Evolutionary conservation across 352 stramenopile species (phyloP).

Genomic region (Globisporangium ultimum): DNA sequence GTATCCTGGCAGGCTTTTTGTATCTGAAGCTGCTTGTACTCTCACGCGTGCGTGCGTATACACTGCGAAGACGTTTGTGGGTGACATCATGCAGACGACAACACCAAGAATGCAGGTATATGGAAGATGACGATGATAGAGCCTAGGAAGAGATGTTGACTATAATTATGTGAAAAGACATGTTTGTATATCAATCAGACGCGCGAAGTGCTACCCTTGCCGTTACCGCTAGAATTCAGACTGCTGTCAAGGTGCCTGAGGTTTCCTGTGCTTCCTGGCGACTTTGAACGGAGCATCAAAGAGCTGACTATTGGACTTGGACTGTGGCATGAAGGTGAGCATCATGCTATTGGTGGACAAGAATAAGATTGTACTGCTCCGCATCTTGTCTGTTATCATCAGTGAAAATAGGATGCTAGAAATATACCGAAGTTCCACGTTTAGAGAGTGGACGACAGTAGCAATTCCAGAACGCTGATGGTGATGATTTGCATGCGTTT

Average conservation of each 20-base stretch:
- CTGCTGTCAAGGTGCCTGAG: not conserved
- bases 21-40: not conserved
- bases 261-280: not conserved
- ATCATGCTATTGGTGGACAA: too few species aligned
- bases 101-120: not conserved
- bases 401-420: not conserved
- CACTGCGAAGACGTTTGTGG: not conserved
- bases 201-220: too few species aligned
- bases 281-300: too few species aligned
- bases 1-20: not conserved
- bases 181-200: constrained; percentile 1
- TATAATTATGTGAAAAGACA: constrained; percentile 17
- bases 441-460: not conserved
- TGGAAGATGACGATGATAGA: constrained; percentile 1
- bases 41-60: not conserved
- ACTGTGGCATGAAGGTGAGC: too few species aligned
- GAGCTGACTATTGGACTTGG: too few species aligned
- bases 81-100: not conserved
- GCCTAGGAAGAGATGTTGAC: constrained; percentile 8
- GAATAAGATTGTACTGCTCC: too few species aligned
- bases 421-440: not conserved
- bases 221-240: too few species aligned
- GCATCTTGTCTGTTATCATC: not conserved
- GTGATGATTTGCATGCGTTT: not conserved
- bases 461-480: not conserved